Evolutionary conservation across 139 green algal genomes (phyloP).

Genomic region (Tetradesmus lagerheimii): DNA sequence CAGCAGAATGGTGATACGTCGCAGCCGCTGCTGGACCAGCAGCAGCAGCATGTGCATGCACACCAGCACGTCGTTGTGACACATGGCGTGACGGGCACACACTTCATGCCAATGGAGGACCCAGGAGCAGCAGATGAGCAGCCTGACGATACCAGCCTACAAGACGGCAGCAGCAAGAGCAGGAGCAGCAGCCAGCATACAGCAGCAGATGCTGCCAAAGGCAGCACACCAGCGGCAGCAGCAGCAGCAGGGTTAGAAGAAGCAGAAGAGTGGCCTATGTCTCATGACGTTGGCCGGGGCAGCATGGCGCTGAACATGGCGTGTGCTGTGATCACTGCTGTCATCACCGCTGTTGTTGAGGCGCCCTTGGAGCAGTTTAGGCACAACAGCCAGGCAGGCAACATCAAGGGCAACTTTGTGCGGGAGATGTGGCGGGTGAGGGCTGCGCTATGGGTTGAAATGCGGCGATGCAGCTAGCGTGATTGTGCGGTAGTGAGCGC

Average conservation of each 20-base stretch:
- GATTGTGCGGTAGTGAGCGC: too few relatives aligned
- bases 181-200: slow-evolving; percentile 21
- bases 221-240: neutral
- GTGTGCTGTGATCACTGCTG: slow-evolving; percentile 32
- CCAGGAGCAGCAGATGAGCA: neutral
- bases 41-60: neutral
- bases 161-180: slow-evolving; percentile 20
- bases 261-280: neutral
- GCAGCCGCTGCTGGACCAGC: neutral
- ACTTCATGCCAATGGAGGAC: slow-evolving; percentile 21
- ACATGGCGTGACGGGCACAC: slow-evolving; percentile 23
- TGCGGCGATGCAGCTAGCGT: too few relatives aligned
- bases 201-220: neutral
- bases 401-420: slow-evolving; percentile 53
- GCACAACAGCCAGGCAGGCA: slow-evolving; percentile 61
- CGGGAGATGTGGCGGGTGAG: slow-evolving; percentile 46
- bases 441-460: too few relatives aligned
- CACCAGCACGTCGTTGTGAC: slow-evolving; percentile 32
- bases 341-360: slow-evolving; percentile 42
- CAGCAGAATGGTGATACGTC: neutral
- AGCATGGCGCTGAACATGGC: neutral
- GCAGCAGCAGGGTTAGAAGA: neutral
- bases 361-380: slow-evolving; percentile 66
- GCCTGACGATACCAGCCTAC: neutral
- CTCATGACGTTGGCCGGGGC: neutral